A percentile compares a stretch with the other conserved stretches of the same genome.
phyloP scores from a whole-genome alignment of 1,139 yeast genomes.

The Protomyces lactucae-debilis region DNA sequence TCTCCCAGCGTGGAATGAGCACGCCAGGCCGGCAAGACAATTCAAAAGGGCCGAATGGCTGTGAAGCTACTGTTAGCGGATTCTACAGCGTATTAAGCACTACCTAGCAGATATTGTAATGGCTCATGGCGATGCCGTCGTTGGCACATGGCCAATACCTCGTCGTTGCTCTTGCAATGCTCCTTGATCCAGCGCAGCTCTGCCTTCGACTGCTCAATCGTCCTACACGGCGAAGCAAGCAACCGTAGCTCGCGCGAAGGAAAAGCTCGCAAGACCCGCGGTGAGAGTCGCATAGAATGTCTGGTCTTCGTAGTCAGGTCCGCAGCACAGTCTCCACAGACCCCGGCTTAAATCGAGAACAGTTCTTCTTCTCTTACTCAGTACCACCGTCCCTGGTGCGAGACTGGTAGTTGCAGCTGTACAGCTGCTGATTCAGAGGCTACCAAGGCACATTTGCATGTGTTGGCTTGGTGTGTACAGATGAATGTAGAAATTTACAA shows the following conservation, averaged over 20 bases:
- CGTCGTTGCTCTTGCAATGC: not conserved
- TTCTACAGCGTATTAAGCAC: slow-evolving; percentile 38
- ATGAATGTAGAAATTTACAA: no score
- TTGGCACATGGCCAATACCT: slow-evolving; percentile 39
- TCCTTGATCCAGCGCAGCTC: slow-evolving; percentile 53
- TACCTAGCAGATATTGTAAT: slow-evolving; percentile 25
- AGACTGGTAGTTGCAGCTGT: not conserved
- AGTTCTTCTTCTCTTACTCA: not conserved
- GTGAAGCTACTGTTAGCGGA: slow-evolving; percentile 79
- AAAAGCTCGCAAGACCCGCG: not conserved
- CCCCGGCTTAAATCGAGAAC: slow-evolving; percentile 2
- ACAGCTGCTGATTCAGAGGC: not conserved
- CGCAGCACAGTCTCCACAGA: not conserved
- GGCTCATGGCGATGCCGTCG: slow-evolving; percentile 33
- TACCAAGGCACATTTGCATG: not conserved
- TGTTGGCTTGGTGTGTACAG: no score
- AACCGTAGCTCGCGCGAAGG: not conserved
- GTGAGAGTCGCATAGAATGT: not conserved
- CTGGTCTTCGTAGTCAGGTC: slow-evolving; percentile 1
- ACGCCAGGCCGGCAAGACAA: slow-evolving; percentile 61
- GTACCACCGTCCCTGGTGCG: not conserved
- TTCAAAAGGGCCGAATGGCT: slow-evolving; percentile 74
- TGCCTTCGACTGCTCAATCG: not conserved
- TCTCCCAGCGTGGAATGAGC: slow-evolving; percentile 89
- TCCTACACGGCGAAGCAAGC: not conserved